These are phyloP conservation scores for Zygosaccharomyces rouxii DNA, from an alignment of 805 yeast species.

Conservation along the genomic window DNA sequence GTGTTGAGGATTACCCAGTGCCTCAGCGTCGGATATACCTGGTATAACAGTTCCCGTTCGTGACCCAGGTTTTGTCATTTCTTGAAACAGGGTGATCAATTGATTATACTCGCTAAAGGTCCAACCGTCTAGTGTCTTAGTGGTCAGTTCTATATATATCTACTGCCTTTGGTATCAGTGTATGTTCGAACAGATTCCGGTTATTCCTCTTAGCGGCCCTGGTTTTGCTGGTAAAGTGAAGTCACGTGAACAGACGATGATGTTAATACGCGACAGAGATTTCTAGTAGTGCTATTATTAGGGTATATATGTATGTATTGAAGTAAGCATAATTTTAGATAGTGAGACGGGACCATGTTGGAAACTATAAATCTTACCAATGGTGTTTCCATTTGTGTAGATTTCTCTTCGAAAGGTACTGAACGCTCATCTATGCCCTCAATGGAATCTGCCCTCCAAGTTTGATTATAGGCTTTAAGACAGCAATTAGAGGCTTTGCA, in stretches of 20 bases:
- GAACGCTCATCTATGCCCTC: too few species aligned
- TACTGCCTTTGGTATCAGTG: background rate
- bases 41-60: slow-evolving; percentile 13
- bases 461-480: too few species aligned
- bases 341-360: too few species aligned
- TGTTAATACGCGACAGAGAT: background rate
- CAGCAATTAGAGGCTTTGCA: too few species aligned
- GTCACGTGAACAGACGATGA: background rate
- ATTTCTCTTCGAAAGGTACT: too few species aligned
- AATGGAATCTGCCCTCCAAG: too few species aligned
- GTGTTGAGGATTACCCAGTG: slow-evolving; percentile 7
- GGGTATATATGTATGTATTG: too few species aligned
- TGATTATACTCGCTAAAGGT: background rate
- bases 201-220: background rate
- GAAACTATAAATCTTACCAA: too few species aligned
- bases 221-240: background rate
- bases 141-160: background rate
- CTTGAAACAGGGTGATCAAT: background rate
- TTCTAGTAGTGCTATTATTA: too few species aligned
- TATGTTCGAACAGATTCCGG: background rate
- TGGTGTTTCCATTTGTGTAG: too few species aligned
- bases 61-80: slow-evolving; percentile 1
- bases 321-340: too few species aligned
- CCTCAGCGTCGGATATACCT: slow-evolving; percentile 22
- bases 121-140: background rate